Evolutionary conservation across 352 stramenopile species (phyloP).

Genomic region (Phytophthora ramorum): DNA sequence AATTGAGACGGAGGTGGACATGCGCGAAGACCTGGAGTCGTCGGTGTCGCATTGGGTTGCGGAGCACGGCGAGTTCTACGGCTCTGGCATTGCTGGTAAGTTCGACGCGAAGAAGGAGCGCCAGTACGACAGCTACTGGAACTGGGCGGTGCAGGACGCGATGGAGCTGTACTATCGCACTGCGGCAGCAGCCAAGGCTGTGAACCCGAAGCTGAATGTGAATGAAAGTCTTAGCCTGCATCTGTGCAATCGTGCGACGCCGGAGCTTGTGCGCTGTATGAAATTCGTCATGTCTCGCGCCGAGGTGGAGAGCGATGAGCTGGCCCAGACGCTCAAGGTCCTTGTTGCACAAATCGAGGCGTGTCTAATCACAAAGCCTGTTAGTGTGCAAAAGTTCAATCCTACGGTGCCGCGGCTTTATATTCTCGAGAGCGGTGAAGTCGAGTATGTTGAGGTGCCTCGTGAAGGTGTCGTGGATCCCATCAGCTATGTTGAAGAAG

Average conservation of each 20-base stretch:
- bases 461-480: slow-evolving; percentile 58
- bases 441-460: slow-evolving; percentile 65
- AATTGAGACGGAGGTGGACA: slow-evolving; percentile 54
- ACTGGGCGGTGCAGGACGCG: slow-evolving; percentile 78
- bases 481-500: slow-evolving; percentile 73
- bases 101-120: slow-evolving; percentile 81
- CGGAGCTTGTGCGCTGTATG: slow-evolving; percentile 62
- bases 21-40: slow-evolving; percentile 66
- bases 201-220: slow-evolving; percentile 29
- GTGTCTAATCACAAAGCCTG: slow-evolving; percentile 59
- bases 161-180: slow-evolving; percentile 71
- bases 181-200: slow-evolving; percentile 32
- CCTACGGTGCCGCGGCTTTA: slow-evolving; percentile 56
- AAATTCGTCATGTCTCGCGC: slow-evolving; percentile 59
- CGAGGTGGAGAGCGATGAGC: slow-evolving; percentile 53
- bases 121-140: slow-evolving; percentile 85
- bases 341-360: slow-evolving; percentile 68
- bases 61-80: slow-evolving; percentile 71
- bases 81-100: slow-evolving; percentile 55
- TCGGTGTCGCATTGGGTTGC: slow-evolving; percentile 54
- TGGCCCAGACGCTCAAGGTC: slow-evolving; percentile 60
- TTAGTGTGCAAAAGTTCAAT: slow-evolving; percentile 67
- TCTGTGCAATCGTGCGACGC: slow-evolving; percentile 76
- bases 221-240: slow-evolving; percentile 44
- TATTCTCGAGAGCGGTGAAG: slow-evolving; percentile 58